Evolutionary conservation across 1,284 basidiomycete genomes (phyloP), one percentile per base, ranked within the genome.

Genomic region (Tausonia pullulans): DNA sequence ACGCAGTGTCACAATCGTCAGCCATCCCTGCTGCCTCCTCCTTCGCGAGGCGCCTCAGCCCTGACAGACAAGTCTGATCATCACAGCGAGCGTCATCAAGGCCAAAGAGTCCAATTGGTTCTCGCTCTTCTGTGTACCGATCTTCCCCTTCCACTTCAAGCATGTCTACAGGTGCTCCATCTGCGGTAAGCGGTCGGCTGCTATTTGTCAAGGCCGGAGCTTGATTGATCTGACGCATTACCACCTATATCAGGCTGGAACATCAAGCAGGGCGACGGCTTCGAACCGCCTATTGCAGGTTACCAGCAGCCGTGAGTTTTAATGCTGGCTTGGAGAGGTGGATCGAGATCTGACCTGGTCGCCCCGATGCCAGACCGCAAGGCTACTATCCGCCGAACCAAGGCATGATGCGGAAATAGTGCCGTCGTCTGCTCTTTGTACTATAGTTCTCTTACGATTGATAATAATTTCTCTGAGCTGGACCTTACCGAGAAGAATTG

Each of bases 121-220:
- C 55, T 39, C 39, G 43, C 41, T n/a, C 43, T 57, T 44, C 55
- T 57, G 55, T 43, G 27, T 57, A 10, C 55, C 55, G 43, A 11
- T 57, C 8, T 57, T 57, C 43, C 55, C 55, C 13, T 10, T 55
- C 39, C 54, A 27, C 8, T 8, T 5, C 51, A 53, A 55, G 39
- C 54, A 57, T n/a, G 45, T 57, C 43, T 57, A 57, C 55, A 57
- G 45, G 55, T 57, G 55, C 55, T 45, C 43, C 4, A 45, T 57
- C 55, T 57, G 55, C 55, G 55, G 54, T 55, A 3, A 5, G 54
- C 16, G 51, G n/a, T 11, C 51, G 11, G 7, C 11, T 7, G 51
- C 51, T 7, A 16, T 16, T 11, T 16, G 6, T 10, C 6, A 52
- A 16, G 51, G 9, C 16, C 6, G 51, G n/a, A 52, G 51, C 13